These are phyloP conservation scores for Senecio squalidus DNA, from an alignment of 140 eudicot genomes.

Conservation along the genomic window DNA sequence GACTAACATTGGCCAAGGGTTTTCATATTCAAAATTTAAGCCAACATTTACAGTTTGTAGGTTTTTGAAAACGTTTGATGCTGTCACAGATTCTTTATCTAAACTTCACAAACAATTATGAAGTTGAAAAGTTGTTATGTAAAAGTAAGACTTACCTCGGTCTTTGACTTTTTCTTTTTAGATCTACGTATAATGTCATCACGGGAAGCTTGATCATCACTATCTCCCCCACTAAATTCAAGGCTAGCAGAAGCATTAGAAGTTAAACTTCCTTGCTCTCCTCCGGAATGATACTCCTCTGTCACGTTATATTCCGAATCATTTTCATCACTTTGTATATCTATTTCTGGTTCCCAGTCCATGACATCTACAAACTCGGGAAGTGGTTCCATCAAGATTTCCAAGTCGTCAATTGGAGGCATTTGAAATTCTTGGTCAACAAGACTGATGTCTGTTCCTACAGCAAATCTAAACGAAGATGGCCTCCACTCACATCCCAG, in stretches of 20 bases:
- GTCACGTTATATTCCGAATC: conserved; percentile 91
- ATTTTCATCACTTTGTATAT: conserved; percentile 69
- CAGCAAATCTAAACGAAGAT: conserved; percentile 65
- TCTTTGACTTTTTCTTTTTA: conserved; percentile 63
- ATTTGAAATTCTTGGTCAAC: conserved; percentile 84
- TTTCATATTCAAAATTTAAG: not conserved
- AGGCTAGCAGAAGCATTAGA: conserved; percentile 54
- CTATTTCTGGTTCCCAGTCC: conserved; percentile 96
- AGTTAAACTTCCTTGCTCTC: conserved; percentile 57
- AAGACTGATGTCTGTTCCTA: conserved; percentile 75
- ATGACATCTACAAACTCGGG: conserved; percentile 92
- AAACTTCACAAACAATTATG: not conserved
- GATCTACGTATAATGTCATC: conserved; percentile 61
- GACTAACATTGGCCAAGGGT: not conserved
- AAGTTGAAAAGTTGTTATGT: not conserved
- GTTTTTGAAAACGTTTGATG: conserved; percentile 2
- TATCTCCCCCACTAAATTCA: conserved; percentile 57
- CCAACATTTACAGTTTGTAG: no score
- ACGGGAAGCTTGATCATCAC: conserved; percentile 46
- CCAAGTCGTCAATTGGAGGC: conserved; percentile 83
- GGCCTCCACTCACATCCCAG: conserved; percentile 92
- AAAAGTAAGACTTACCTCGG: conserved; percentile 31
- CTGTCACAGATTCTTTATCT: not conserved
- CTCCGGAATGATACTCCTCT: conserved; percentile 66
- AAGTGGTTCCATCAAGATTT: conserved; percentile 74